These are phyloP conservation scores for Coemansia sp. DNA, from an alignment of 371 early-diverging fungal genomes.

Conservation along the genomic window DNA sequence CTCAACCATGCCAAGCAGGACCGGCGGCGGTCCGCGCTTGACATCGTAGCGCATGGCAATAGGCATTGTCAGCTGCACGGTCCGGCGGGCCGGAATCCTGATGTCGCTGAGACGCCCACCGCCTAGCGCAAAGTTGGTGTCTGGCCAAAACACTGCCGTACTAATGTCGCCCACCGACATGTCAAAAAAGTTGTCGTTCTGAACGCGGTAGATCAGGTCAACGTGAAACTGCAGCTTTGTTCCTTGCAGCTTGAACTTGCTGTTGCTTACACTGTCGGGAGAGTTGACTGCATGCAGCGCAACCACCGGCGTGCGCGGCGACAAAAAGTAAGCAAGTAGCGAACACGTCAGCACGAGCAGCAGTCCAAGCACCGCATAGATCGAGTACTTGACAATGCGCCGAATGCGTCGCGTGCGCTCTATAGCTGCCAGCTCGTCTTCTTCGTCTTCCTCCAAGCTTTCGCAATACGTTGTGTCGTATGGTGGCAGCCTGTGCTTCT, in stretches of 20 bases:
- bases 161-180: conserved; percentile 41
- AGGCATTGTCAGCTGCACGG: conserved; percentile 36
- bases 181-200: conserved; percentile 49
- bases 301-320: conserved; percentile 29
- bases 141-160: conserved; percentile 46
- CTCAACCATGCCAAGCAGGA: conserved; percentile 46
- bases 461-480: conserved; percentile 18
- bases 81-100: conserved; percentile 31
- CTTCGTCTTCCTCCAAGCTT: conserved; percentile 16
- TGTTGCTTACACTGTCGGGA: conserved; percentile 9
- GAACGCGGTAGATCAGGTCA: conserved; percentile 41
- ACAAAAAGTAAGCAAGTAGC: conserved; percentile 35
- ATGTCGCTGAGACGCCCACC: conserved; percentile 44
- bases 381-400: conserved; percentile 25
- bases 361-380: conserved; percentile 14
- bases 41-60: conserved; percentile 44
- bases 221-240: conserved; percentile 48
- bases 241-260: conserved; percentile 44
- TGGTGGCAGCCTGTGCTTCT: conserved; percentile 36
- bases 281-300: conserved; percentile 36
- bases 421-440: conserved; percentile 39
- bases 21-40: conserved; percentile 46
- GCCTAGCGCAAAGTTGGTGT: conserved; percentile 49
- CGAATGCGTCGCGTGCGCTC: conserved; percentile 30
- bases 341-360: conserved; percentile 28